Conservation (phyloP, 495 filamentous ascomycete species). For the Podospora bellae-mahoneyi region DNA sequence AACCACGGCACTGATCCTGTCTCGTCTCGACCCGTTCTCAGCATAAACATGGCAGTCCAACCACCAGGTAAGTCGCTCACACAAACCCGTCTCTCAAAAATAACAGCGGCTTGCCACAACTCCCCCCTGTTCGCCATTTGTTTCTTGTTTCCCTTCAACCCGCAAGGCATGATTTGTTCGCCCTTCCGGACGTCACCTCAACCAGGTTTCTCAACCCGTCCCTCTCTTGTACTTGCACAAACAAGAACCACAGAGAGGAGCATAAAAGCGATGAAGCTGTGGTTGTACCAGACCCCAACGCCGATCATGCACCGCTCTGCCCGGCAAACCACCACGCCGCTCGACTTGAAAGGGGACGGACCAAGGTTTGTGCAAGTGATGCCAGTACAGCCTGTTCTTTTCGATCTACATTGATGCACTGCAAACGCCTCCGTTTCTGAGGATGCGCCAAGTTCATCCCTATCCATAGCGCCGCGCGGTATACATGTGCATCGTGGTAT, state of each 20-base stretch:
- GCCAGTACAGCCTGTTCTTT: background rate
- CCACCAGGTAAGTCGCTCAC: background rate
- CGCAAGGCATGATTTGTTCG: background rate
- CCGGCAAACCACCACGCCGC: constrained; percentile 20
- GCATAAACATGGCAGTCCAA: background rate
- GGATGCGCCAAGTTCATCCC: background rate
- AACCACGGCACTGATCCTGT: background rate
- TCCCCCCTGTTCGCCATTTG: background rate
- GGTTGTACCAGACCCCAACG: constrained; percentile 14
- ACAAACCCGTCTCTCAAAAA: constrained; percentile 6
- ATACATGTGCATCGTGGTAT: background rate
- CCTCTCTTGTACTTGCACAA: constrained; percentile 9
- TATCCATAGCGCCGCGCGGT: background rate
- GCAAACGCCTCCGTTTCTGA: background rate
- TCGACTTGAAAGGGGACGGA: background rate
- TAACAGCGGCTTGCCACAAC: constrained; percentile 2
- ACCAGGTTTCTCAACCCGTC: background rate
- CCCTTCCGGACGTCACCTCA: background rate
- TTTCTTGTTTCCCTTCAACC: background rate
- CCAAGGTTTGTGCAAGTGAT: background rate
- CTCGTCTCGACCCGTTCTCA: background rate
- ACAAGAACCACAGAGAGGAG: constrained; percentile 5
- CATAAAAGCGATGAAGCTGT: constrained; percentile 12
- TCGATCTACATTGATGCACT: background rate
- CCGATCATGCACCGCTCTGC: constrained; percentile 24